Evolutionary conservation across 768 basidiomycete genomes (phyloP).

Genomic region (Termitomyces sp.): DNA sequence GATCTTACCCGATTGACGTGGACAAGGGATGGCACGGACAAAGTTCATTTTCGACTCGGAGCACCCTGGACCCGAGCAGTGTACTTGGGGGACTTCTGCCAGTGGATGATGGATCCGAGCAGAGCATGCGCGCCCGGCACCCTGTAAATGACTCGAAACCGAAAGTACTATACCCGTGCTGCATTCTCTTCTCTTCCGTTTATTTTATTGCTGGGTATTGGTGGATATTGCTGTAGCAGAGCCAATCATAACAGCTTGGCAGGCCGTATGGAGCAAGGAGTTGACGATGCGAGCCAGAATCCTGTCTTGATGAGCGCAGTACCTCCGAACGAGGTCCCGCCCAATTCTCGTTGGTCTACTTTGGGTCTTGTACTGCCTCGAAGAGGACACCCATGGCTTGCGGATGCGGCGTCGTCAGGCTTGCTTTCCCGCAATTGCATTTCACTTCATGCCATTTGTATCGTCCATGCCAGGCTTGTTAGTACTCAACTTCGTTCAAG

Average conservation of each 20-base stretch:
- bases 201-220: not conserved
- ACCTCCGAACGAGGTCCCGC: not conserved
- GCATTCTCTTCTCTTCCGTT: not conserved
- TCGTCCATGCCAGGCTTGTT: not conserved
- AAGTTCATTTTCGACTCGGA: not conserved
- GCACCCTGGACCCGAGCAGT: not conserved
- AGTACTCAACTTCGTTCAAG: no score
- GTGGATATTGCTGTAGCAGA: no score
- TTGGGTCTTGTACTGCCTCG: no score
- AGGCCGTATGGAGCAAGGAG: not conserved
- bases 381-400: no score
- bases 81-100: no score
- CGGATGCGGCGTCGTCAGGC: no score
- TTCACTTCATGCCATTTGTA: no score
- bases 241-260: not conserved
- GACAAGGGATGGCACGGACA: not conserved
- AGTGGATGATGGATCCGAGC: not conserved
- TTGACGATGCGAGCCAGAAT: not conserved
- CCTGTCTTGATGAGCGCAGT: not conserved
- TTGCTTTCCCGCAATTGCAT: no score
- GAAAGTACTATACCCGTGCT: not conserved
- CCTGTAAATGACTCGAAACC: not conserved
- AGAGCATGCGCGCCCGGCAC: no score
- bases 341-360: no score
- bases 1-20: not conserved